Percentiles rank a stretch among this genome's conserved stretches.
phyloP scores from a whole-genome alignment of 352 stramenopile genomes.

The Pythium folliculosum region DNA sequence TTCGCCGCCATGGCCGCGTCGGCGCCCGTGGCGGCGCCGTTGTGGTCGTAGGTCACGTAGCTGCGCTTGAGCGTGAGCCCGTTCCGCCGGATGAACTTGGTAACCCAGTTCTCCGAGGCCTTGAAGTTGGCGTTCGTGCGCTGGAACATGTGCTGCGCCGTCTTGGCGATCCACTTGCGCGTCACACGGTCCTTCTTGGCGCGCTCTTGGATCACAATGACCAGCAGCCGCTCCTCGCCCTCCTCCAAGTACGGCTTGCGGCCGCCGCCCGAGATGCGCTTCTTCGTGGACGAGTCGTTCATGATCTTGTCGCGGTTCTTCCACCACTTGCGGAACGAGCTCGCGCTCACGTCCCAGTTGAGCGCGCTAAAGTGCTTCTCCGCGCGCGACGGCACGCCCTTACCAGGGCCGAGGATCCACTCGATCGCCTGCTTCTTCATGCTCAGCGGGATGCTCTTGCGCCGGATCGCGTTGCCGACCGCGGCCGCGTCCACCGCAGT shows the following conservation, averaged over 20 bases:
- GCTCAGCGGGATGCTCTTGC: conserved; percentile 77
- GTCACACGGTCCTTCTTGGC: conserved; percentile 81
- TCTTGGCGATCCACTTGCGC: conserved; percentile 84
- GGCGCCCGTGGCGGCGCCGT: background rate
- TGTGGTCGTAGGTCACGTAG: conserved; percentile 72
- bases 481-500: background rate
- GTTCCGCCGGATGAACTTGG: conserved; percentile 82
- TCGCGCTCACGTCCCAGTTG: conserved; percentile 77
- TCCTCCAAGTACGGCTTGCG: conserved; percentile 73
- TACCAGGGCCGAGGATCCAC: conserved; percentile 75
- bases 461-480: conserved; percentile 35
- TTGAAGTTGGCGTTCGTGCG: conserved; percentile 71
- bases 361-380: conserved; percentile 75
- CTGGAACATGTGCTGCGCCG: conserved; percentile 84
- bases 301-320: conserved; percentile 84
- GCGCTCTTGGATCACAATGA: conserved; percentile 74
- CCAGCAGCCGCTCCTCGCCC: conserved; percentile 69
- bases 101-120: conserved; percentile 82
- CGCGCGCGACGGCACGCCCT: conserved; percentile 65
- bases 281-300: conserved; percentile 66
- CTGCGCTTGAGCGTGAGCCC: conserved; percentile 75
- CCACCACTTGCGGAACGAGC: conserved; percentile 84
- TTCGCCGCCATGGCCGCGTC: background rate
- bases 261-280: conserved; percentile 68
- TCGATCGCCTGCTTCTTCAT: conserved; percentile 86